Evolutionary conservation across 108 stramenopile genomes (phyloP), one percentile per base, ranked within the genome.

Genomic region (Cyclostephanos tholiformis): DNA sequence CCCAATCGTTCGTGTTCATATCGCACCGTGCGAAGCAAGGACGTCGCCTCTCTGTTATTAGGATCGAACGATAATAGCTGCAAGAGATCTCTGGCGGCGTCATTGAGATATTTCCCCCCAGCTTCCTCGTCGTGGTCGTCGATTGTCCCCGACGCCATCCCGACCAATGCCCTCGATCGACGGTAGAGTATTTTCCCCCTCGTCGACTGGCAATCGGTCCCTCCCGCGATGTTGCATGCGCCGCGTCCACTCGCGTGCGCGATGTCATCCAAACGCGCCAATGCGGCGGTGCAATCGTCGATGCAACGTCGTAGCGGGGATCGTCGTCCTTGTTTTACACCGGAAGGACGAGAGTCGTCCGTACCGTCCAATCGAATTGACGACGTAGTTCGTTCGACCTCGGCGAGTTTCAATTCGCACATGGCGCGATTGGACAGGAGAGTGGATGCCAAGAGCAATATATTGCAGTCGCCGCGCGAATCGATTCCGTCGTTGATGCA

Each of bases 11-110:
- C 86, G 80, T 91, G 87, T 35, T 82, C 69, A 13, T 76, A 69
- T 55, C 88, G 86, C 32, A 92, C 80, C 2, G 82, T 72, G 25
- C 80, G 65, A 56, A 92, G 65, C 55, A 95, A 74, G 27, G 79
- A 38, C 10, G 73, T 76, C 10, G 94, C 94, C 41, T 89, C 87
- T 53, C 82, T 84, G 50, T 95, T 95, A 13, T 70, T 70, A 2
- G 85, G 48, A 74, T 95, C 91, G 67, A 89, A 83, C 0, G 86
- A 83, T 19, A 95, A 69, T 26, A 91, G 38, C 4, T 50, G 36
- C 11, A 92, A 65, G 36, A 92, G 76, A 71, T 95, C 94, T 56
- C 88, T 88, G 52, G 91, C 91, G 6, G 94, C 89, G 11, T 76
- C 48, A 29, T 92, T 86, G 20, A 91, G 64, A 52, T 84, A 76